Evolutionary conservation across 805 yeast species (phyloP).

Genomic region (Nakazawaea ernobii): DNA sequence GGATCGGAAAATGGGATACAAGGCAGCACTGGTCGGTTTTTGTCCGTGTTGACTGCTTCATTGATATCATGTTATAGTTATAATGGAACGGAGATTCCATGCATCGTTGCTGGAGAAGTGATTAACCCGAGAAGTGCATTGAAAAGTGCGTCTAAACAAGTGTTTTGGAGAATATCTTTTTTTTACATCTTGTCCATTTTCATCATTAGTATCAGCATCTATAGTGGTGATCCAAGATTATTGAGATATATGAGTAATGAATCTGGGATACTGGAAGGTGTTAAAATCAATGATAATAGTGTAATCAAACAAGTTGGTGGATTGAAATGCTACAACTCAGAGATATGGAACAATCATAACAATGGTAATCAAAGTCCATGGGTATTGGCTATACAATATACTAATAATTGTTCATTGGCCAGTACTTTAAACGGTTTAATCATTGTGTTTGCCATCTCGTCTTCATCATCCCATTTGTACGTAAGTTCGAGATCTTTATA

Average conservation of each 20-base stretch:
- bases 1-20: conserved; percentile 51
- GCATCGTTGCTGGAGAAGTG: conserved; percentile 85
- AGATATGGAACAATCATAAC: conserved; percentile 27
- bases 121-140: conserved; percentile 70
- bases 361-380: conserved; percentile 53
- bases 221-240: conserved; percentile 73
- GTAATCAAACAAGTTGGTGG: conserved; percentile 22
- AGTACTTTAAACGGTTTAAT: conserved; percentile 46
- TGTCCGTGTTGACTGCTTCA: conserved; percentile 56
- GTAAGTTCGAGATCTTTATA: conserved; percentile 59
- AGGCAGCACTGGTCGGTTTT: conserved; percentile 54
- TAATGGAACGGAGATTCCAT: conserved; percentile 77
- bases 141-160: conserved; percentile 71
- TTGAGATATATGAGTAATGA: conserved; percentile 45
- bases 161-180: conserved; percentile 63
- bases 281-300: conserved; percentile 13
- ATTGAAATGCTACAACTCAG: conserved; percentile 17
- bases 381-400: conserved; percentile 48
- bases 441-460: conserved; percentile 49
- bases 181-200: conserved; percentile 65
- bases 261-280: conserved; percentile 12
- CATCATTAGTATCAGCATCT: conserved; percentile 64
- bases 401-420: conserved; percentile 45
- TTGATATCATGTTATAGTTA: conserved; percentile 68
- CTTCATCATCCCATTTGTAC: conserved; percentile 52